Base-by-base conservation (phyloP, 176 grass and related monocot species). In the Musa beccarii region DNA sequence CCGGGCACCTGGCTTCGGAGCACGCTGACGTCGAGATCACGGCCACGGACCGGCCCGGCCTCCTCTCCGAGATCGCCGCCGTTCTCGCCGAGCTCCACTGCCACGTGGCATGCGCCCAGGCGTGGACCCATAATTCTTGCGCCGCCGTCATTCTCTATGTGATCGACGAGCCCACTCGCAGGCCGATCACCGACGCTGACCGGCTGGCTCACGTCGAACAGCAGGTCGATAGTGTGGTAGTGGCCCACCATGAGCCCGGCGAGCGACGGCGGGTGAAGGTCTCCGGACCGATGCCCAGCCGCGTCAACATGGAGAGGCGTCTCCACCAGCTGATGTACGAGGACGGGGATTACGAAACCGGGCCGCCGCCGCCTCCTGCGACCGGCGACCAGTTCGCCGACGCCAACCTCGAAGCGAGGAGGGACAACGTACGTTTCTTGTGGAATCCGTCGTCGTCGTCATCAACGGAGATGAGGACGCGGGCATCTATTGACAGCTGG, bases 281-380 rank as follows among this genome's bases (percentile, higher is more conserved):
- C 72, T 82, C 73, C 22, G 85, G 83, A 34, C 82, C 88, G 25
- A 81, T 26, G 79, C 71, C 74, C 10, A 79, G 83, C 51, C 86
- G 83, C 79, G 74, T 86, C 2, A 88, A 91, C 87, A 81, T 82
- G 65, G 88, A 96, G 77, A 84, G 88, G 0, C 56, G 88, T 9
- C 81, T 92, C 52, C 89, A 91, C 85, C 89, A 91, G 86, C 78
- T 96, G 15, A 89, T 91, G 88, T 69, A 81, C 52, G 84, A 96
- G 74, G 92, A 91, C 63, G 13, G 76, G 9, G 82, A 91, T 82
- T 96, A 88, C 76, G 86, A 88, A 66, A 61, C 56, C 11, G 80
- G 77, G 7, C 88, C 85, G 9, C 76, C 85, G 0, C 76, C 83
- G 34, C 84, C 81, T 75, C 78, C 83, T 12, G 78, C 82, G 25